phyloP scores from a whole-genome alignment of 345 rosid species.

The Rhizophora apiculata region DNA sequence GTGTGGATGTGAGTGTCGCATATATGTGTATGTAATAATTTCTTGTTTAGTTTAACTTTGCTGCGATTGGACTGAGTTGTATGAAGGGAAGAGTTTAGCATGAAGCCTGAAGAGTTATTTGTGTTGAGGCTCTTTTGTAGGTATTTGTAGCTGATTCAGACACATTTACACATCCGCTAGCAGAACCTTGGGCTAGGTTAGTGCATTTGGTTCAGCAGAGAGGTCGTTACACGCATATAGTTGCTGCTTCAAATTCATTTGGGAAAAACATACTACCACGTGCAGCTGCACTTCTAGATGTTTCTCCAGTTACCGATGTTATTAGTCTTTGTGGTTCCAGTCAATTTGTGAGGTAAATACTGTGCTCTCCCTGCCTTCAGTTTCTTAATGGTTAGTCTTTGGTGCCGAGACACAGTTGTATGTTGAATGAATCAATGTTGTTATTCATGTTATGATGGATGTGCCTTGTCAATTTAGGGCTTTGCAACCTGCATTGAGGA shows the following conservation, averaged over 20 bases:
- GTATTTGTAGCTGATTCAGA: slow-evolving; percentile 91
- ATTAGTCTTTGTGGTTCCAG: slow-evolving; percentile 51
- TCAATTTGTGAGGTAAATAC: slow-evolving; percentile 67
- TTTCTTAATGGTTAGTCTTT: neutral
- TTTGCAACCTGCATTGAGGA: neutral
- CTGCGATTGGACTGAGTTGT: no score
- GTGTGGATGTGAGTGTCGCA: no score
- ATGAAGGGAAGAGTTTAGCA: no score
- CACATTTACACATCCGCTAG: slow-evolving; percentile 58
- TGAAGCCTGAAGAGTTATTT: neutral
- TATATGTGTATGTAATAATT: no score
- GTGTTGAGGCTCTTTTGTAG: slow-evolving; percentile 30
- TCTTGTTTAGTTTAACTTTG: no score
- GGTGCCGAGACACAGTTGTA: neutral
- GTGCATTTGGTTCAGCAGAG: slow-evolving; percentile 66
- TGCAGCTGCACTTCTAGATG: slow-evolving; percentile 87
- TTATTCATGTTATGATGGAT: no score
- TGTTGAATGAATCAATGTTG: neutral
- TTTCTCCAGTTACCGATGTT: slow-evolving; percentile 93
- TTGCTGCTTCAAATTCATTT: slow-evolving; percentile 77
- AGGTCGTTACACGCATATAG: slow-evolving; percentile 66
- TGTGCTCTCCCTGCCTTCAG: neutral
- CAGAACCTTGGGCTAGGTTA: slow-evolving; percentile 88
- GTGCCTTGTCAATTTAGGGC: no score
- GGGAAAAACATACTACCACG: slow-evolving; percentile 90